phyloP scores from a whole-genome alignment of 768 basidiomycete genomes.

The Ephemerocybe angulata region DNA sequence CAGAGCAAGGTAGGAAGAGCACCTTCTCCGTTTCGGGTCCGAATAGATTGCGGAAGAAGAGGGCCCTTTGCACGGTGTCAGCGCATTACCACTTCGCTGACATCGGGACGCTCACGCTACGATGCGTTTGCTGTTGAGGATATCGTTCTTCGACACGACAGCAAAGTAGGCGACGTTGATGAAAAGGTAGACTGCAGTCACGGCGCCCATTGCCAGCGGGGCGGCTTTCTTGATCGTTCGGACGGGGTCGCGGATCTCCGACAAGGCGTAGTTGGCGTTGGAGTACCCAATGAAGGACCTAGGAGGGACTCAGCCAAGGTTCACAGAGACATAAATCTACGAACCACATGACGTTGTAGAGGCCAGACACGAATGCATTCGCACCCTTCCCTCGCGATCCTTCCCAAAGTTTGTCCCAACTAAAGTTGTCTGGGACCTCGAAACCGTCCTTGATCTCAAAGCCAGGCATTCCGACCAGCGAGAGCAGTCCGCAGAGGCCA shows the following conservation, averaged over 20 bases:
- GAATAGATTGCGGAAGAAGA: slow-evolving; percentile 74
- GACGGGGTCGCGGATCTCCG: slow-evolving; percentile 67
- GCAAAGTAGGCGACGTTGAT: slow-evolving; percentile 75
- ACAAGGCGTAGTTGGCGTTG: slow-evolving; percentile 71
- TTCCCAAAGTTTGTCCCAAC: slow-evolving; percentile 61
- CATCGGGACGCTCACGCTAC: slow-evolving; percentile 51
- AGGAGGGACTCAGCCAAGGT: not conserved
- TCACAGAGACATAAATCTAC: slow-evolving; percentile 1
- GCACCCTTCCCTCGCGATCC: slow-evolving; percentile 46
- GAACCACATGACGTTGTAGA: slow-evolving; percentile 72
- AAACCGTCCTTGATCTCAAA: slow-evolving; percentile 49
- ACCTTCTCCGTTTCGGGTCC: slow-evolving; percentile 61
- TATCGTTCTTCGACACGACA: slow-evolving; percentile 67
- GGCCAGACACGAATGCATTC: slow-evolving; percentile 60
- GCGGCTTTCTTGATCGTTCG: slow-evolving; percentile 69
- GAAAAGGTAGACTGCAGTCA: slow-evolving; percentile 58
- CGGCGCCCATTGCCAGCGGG: slow-evolving; percentile 57
- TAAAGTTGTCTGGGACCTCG: slow-evolving; percentile 53
- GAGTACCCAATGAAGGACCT: slow-evolving; percentile 75
- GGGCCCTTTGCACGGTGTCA: slow-evolving; percentile 38
- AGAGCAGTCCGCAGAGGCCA: slow-evolving; percentile 50
- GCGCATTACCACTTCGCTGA: not conserved
- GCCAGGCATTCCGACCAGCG: slow-evolving; percentile 44
- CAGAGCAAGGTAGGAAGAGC: no score
- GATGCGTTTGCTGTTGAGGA: slow-evolving; percentile 58